These are phyloP conservation scores for Fistulina hepatica DNA, from an alignment of 1,284 basidiomycete genomes.

Conservation along the genomic window DNA sequence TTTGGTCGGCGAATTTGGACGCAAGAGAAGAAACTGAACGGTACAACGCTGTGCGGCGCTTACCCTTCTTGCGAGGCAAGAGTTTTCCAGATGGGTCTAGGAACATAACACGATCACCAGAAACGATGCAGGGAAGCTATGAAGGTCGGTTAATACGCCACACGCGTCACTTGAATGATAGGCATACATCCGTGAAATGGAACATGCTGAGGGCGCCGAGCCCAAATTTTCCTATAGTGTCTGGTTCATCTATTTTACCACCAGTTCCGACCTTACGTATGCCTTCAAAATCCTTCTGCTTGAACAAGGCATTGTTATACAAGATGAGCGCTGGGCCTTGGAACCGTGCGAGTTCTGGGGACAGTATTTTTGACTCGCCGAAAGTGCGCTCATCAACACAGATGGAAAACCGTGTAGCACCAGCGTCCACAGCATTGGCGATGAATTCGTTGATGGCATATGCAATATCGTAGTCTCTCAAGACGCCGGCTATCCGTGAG, in stretches of 20 bases:
- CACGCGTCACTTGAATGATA: neutral
- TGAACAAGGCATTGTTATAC: slow-evolving; percentile 33
- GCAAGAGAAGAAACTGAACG: slow-evolving; percentile 24
- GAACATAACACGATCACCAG: slow-evolving; percentile 30
- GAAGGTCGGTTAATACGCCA: slow-evolving; percentile 4
- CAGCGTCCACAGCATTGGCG: slow-evolving; percentile 40
- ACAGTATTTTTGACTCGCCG: slow-evolving; percentile 19
- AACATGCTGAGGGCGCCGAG: slow-evolving; percentile 39
- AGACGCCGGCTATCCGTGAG: slow-evolving; percentile 18
- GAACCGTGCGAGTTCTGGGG: slow-evolving; percentile 22
- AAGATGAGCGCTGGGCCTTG: slow-evolving; percentile 30
- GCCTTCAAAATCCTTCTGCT: slow-evolving; percentile 31
- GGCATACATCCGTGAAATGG: slow-evolving; percentile 35
- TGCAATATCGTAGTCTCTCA: slow-evolving; percentile 29
- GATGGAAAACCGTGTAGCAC: slow-evolving; percentile 29
- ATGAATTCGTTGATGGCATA: slow-evolving; percentile 37
- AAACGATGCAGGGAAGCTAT: slow-evolving; percentile 35
- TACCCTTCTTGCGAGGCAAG: slow-evolving; percentile 23
- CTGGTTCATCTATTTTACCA: slow-evolving; percentile 27
- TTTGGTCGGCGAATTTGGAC: slow-evolving; percentile 29
- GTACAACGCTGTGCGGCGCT: slow-evolving; percentile 18
- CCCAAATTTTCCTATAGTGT: slow-evolving; percentile 39
- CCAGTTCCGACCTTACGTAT: slow-evolving; percentile 34
- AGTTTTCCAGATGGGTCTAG: slow-evolving; percentile 33
- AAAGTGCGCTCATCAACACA: slow-evolving; percentile 23